These are phyloP conservation scores for Alternaria gaisen DNA, from an alignment of 2,329 filamentous ascomycete species.

Conservation along the genomic window DNA sequence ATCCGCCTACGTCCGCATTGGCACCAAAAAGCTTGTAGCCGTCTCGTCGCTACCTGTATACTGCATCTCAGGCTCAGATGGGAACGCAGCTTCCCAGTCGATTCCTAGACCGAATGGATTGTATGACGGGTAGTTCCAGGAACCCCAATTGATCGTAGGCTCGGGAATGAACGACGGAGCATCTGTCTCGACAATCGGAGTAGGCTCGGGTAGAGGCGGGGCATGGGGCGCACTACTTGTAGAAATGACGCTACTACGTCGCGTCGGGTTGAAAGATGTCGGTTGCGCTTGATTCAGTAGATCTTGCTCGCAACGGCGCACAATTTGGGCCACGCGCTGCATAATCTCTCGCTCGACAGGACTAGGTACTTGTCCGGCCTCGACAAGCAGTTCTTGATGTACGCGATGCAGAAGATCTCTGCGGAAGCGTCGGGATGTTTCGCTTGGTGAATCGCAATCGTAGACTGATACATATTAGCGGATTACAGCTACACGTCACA, in stretches of 20 bases:
- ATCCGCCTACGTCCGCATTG: slow-evolving; percentile 17
- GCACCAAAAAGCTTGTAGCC: slow-evolving; percentile 7
- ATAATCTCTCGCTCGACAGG: slow-evolving; percentile 40
- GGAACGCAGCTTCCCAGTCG: slow-evolving; percentile 34
- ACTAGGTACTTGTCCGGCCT: slow-evolving; percentile 30
- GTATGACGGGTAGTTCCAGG: slow-evolving; percentile 18
- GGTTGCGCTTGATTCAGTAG: slow-evolving; percentile 26
- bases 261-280: background rate
- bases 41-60: slow-evolving; percentile 5
- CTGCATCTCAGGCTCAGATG: slow-evolving; percentile 14
- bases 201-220: slow-evolving; percentile 2
- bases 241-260: slow-evolving; percentile 11
- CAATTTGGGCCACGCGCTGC: slow-evolving; percentile 37
- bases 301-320: slow-evolving; percentile 38
- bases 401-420: slow-evolving; percentile 48
- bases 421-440: slow-evolving; percentile 42
- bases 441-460: slow-evolving; percentile 36
- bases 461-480: slow-evolving; percentile 42
- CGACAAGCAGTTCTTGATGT: slow-evolving; percentile 40
- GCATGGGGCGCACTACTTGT: slow-evolving; percentile 8
- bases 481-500: too few species aligned
- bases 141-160: slow-evolving; percentile 8
- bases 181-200: background rate
- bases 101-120: slow-evolving; percentile 25
- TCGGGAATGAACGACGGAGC: slow-evolving; percentile 8